Percentiles rank a stretch among this genome's conserved stretches.
Evolutionary conservation across 164 flowering plant species (phyloP).

Genomic region (Berberis thunbergii): DNA sequence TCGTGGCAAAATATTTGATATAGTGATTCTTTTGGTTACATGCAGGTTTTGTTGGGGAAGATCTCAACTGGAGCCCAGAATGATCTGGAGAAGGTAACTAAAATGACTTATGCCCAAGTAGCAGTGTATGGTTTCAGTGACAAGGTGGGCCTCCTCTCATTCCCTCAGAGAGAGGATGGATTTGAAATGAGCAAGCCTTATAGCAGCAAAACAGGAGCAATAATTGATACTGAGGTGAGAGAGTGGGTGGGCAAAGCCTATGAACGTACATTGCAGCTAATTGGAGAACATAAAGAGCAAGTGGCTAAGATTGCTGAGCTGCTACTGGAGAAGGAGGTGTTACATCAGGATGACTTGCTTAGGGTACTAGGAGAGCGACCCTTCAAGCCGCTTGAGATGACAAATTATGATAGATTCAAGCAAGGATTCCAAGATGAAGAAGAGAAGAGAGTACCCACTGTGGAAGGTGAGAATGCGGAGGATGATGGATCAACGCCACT

Average conservation of each 20-base stretch:
- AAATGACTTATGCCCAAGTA: constrained; percentile 88
- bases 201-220: too few species aligned
- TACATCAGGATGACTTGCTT: constrained; percentile 77
- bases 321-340: constrained; percentile 79
- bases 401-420: too few species aligned
- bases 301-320: constrained; percentile 80
- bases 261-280: constrained; percentile 44
- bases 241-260: constrained; percentile 86
- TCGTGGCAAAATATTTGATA: too few species aligned
- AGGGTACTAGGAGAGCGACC: constrained; percentile 76
- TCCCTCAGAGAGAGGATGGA: constrained; percentile 65
- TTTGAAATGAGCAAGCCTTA: too few species aligned
- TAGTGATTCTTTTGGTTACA: background rate
- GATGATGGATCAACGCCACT: too few species aligned
- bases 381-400: too few species aligned
- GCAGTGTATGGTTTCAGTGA: constrained; percentile 85
- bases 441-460: too few species aligned
- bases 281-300: constrained; percentile 62
- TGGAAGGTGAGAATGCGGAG: too few species aligned
- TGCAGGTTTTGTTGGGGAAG: constrained; percentile 74
- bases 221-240: constrained; percentile 42
- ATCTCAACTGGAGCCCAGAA: constrained; percentile 92
- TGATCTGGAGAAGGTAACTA: constrained; percentile 88
- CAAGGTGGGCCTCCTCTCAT: constrained; percentile 72
- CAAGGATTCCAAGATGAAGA: too few species aligned